Conservation (phyloP, 1,284 basidiomycete species). For the Puccinia triticina region DNA sequence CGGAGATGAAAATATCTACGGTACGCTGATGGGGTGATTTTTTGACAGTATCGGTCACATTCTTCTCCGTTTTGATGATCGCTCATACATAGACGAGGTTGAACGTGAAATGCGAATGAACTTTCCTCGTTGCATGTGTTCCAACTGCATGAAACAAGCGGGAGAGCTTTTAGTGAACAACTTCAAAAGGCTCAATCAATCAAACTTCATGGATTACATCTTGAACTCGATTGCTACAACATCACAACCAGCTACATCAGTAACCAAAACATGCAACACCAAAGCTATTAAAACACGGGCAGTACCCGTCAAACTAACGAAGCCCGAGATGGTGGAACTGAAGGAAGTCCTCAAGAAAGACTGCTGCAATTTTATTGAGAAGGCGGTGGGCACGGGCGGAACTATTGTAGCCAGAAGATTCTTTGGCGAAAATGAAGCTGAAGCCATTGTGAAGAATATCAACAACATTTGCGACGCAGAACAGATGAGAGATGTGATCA, state of each 20-base stretch:
- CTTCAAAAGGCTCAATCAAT: neutral
- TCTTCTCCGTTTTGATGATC: neutral
- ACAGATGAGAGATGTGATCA: neutral
- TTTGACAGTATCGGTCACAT: neutral
- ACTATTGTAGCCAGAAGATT: neutral
- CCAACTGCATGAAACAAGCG: neutral
- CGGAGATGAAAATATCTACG: neutral
- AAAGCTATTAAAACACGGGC: neutral
- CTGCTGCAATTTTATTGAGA: neutral
- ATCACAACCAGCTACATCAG: neutral
- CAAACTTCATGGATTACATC: neutral
- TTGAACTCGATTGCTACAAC: neutral
- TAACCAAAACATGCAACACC: neutral
- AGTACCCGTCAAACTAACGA: neutral
- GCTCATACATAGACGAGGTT: neutral
- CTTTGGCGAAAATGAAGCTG: neutral
- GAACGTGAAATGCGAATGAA: neutral
- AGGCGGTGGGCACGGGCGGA: neutral
- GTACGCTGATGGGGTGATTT: neutral
- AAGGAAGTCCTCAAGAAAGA: neutral
- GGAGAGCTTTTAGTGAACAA: neutral
- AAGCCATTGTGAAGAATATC: neutral
- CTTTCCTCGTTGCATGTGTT: conserved; percentile 2
- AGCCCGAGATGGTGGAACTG: neutral
- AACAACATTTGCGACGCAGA: neutral